Conservation (phyloP, 192 early-diverging fungal genomes). For the Entrophospora sp. region DNA sequence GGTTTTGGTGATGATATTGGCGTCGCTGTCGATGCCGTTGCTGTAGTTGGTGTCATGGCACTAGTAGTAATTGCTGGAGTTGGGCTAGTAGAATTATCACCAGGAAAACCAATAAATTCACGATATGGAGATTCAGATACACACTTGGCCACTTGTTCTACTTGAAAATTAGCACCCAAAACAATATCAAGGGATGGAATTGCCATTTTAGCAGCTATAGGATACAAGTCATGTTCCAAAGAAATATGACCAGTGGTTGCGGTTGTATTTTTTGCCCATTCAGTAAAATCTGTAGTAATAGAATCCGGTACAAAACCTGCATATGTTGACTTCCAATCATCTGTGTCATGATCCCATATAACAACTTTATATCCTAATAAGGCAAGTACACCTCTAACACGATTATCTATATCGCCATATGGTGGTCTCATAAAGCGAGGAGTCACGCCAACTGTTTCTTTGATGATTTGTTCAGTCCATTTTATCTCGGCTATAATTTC, state of each 20-base stretch:
- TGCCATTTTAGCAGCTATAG: conserved; percentile 22
- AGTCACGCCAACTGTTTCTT: conserved; percentile 35
- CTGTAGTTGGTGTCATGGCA: no score
- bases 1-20: no score
- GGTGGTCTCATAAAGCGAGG: conserved; percentile 47
- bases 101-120: no score
- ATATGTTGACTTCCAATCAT: background rate
- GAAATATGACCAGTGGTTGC: conserved; percentile 26
- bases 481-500: conserved; percentile 54
- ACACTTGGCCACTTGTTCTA: conserved; percentile 16
- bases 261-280: conserved; percentile 15
- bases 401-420: conserved; percentile 62
- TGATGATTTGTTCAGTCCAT: conserved; percentile 44
- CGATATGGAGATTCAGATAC: no score
- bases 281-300: background rate
- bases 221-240: conserved; percentile 36
- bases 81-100: no score
- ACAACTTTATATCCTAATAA: conserved; percentile 43
- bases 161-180: background rate
- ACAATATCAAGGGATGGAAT: conserved; percentile 23
- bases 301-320: background rate
- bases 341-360: conserved; percentile 22
- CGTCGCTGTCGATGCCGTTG: no score
- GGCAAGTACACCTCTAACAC: conserved; percentile 50
- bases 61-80: no score